Percentiles rank a stretch among this genome's conserved stretches.
Conservation (phyloP, 2,329 filamentous ascomycete genomes). For the Xylaria sp. region DNA sequence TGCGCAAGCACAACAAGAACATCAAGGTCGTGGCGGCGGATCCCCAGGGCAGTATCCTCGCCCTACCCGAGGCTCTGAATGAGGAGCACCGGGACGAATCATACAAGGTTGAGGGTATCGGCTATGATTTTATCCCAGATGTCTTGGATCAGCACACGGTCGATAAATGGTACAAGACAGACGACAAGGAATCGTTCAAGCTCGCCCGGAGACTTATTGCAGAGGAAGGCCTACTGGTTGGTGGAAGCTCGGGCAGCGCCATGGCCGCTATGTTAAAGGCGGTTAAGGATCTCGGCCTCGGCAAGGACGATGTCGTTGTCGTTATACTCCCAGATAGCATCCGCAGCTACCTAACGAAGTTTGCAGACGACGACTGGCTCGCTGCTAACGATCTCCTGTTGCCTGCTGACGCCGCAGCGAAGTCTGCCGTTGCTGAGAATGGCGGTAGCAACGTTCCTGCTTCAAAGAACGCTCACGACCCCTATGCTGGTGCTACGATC, state of each 20-base stretch:
- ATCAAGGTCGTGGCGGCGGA: constrained; percentile 94
- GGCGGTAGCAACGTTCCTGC: constrained; percentile 39
- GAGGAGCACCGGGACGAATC: constrained; percentile 80
- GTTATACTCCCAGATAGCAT: constrained; percentile 96
- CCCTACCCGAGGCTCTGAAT: constrained; percentile 82
- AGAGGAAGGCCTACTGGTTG: constrained; percentile 93
- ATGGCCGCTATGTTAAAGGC: constrained; percentile 84
- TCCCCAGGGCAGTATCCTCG: constrained; percentile 90
- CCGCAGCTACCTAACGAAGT: constrained; percentile 96
- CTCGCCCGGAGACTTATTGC: constrained; percentile 90
- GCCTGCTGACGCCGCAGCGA: constrained; percentile 55
- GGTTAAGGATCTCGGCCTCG: constrained; percentile 78
- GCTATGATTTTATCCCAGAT: constrained; percentile 97
- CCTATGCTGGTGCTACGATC: constrained; percentile 82
- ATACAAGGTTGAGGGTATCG: constrained; percentile 99
- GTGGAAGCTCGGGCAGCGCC: constrained; percentile 92
- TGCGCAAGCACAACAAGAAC: constrained; percentile 85
- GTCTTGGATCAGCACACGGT: constrained; percentile 84
- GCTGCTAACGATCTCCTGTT: constrained; percentile 93
- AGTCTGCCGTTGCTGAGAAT: constrained; percentile 54
- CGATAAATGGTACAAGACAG: constrained; percentile 98
- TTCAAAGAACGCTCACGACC: constrained; percentile 62
- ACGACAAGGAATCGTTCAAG: constrained; percentile 89
- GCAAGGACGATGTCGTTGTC: constrained; percentile 87
- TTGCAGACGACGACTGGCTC: constrained; percentile 98